Evolutionary conservation across 176 grass and related monocot species (phyloP), one percentile per base, ranked within the genome.

Genomic region (Ensete glaucum): DNA sequence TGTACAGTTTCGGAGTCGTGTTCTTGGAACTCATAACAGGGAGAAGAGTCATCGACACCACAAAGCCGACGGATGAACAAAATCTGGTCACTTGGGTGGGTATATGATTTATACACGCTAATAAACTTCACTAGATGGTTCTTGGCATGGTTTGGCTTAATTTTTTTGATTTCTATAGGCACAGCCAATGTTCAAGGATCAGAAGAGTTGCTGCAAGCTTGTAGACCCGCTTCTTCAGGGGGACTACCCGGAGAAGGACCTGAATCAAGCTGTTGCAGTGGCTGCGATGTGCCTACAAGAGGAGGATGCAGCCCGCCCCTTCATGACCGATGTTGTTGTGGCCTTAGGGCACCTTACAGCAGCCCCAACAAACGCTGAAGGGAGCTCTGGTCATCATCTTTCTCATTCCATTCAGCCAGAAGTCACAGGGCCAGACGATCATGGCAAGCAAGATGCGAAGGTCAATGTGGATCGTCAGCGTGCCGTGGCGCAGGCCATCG

Each of bases 51-150:
- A 79, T 96, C 20, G 87, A 96, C 73, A 81, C 81, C 27, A 79
- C 69, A 19, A 85, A 74, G 67, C 73, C 87, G 80, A 15, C 79
- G 64, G 77, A 29, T 15, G 89, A 90, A 20, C 92, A 96, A 64
- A 77, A 83, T 71, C 77, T 96, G 59, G 87, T 96, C 65, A 86
- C 78, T 48, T 96, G 89, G 92, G 92, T 96, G 89, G 92, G 92
- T 96, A 92, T 16, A 92, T 16, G 75, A 13, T 54, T 54, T 9
- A 73, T 9, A 29, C 0, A 56, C 21, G 20, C 24, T 25, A 50
- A 16, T 49, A 8, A 67, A 68, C 29, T 67, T 48, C 73, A 80
- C 27, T 80, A 16, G 10, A 77, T 20, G 48, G 58, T 0, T 57
- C 80, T 71, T 50, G 50, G 16, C 54, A 62, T 17, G 1, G 20